phyloP scores from a whole-genome alignment of 352 stramenopile genomes.

The Pythium sp. region DNA sequence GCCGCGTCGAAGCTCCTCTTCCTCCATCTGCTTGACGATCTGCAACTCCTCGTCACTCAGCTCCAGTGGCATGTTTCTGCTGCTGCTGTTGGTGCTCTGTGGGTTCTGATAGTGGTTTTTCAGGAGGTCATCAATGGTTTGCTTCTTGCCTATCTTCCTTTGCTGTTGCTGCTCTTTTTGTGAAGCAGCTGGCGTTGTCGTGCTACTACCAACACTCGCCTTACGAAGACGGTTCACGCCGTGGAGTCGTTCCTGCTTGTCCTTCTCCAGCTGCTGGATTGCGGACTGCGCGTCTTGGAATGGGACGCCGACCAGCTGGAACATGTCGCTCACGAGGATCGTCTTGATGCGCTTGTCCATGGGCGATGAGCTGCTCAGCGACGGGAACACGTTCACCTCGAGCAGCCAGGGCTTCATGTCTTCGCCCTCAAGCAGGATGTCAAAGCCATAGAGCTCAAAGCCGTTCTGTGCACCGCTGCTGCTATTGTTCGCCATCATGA shows the following conservation, averaged over 20 bases:
- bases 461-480: conserved; percentile 29
- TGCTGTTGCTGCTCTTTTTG: background rate
- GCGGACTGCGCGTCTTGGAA: conserved; percentile 40
- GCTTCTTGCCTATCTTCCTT: conserved; percentile 13
- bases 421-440: conserved; percentile 78
- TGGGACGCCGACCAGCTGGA: conserved; percentile 71
- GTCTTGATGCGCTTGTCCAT: conserved; percentile 91
- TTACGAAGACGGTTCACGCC: conserved; percentile 29
- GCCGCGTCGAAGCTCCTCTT: conserved; percentile 54
- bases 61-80: conserved; percentile 21
- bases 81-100: conserved; percentile 9
- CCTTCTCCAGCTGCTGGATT: conserved; percentile 34
- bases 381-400: conserved; percentile 90
- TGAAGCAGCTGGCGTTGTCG: conserved; percentile 12
- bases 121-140: conserved; percentile 34
- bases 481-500: conserved; percentile 24
- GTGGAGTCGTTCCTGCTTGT: conserved; percentile 48
- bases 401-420: conserved; percentile 82
- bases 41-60: conserved; percentile 55
- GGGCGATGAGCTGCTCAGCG: conserved; percentile 76
- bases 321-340: conserved; percentile 84
- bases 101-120: conserved; percentile 16
- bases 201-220: background rate
- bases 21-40: conserved; percentile 57
- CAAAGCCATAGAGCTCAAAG: conserved; percentile 90